phyloP scores from a whole-genome alignment of 208 protist genomes.

The Trypanosoma lewisi region DNA sequence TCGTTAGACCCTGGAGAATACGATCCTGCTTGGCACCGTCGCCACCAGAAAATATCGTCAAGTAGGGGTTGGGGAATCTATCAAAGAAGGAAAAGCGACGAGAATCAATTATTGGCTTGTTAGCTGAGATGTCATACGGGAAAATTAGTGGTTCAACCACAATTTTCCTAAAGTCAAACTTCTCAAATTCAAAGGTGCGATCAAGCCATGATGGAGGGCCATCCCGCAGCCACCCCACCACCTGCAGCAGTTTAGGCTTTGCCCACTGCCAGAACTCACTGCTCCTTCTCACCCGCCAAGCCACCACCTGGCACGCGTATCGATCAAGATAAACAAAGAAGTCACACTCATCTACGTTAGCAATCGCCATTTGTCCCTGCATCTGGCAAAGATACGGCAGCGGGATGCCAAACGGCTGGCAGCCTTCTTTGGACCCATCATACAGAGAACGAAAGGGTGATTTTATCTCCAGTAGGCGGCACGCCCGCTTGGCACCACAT shows the following conservation, averaged over 20 bases:
- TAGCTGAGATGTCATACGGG: constrained; percentile 58
- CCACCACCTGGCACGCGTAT: constrained; percentile 55
- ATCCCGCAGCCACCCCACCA: constrained; percentile 61
- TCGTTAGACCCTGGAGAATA: constrained; percentile 17
- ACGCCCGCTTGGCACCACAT: not conserved
- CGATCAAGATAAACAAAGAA: constrained; percentile 89
- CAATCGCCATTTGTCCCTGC: constrained; percentile 90
- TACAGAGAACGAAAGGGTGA: constrained; percentile 76
- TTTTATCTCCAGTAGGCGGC: constrained; percentile 86
- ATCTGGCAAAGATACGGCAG: constrained; percentile 88
- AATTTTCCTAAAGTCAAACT: constrained; percentile 68
- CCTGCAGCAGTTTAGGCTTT: constrained; percentile 63
- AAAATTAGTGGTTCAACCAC: constrained; percentile 72
- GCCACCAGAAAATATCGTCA: no score
- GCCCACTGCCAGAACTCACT: constrained; percentile 82
- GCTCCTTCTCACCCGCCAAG: constrained; percentile 72
- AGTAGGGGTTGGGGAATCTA: constrained; percentile 35
- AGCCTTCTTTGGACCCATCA: constrained; percentile 38
- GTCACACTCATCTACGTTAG: constrained; percentile 80
- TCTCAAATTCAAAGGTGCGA: constrained; percentile 59
- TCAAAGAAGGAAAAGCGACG: constrained; percentile 67
- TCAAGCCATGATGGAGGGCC: constrained; percentile 53
- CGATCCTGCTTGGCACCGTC: constrained; percentile 2
- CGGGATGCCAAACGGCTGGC: constrained; percentile 78
- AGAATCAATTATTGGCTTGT: constrained; percentile 40